These are phyloP conservation scores for Macadamia tetraphylla DNA, from an alignment of 164 flowering plant genomes.

Conservation along the genomic window DNA sequence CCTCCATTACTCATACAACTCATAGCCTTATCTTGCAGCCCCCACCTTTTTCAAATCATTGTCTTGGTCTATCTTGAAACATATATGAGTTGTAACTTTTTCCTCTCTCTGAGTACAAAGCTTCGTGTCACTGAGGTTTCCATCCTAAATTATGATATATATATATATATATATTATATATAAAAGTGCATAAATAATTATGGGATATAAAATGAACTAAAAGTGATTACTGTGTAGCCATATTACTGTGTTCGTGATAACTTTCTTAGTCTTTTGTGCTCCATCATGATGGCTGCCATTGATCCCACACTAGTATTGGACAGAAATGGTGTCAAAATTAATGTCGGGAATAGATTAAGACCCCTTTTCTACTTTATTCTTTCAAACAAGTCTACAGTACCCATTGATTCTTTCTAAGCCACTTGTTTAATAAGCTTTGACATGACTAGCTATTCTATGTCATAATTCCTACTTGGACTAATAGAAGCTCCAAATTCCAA, in stretches of 20 bases:
- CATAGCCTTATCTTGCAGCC: neutral
- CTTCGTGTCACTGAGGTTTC: constrained; percentile 9
- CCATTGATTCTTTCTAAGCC: neutral
- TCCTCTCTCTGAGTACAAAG: too few relatives aligned
- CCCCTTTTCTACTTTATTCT: constrained; percentile 8
- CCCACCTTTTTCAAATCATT: constrained; percentile 10
- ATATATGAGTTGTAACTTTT: neutral
- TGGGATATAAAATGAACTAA: neutral
- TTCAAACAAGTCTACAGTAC: neutral
- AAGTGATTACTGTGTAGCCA: constrained; percentile 8
- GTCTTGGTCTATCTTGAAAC: neutral
- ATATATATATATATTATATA: neutral
- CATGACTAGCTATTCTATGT: neutral
- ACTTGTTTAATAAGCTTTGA: neutral
- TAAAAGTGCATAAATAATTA: neutral
- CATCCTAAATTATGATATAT: neutral
- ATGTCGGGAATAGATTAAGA: constrained; percentile 1
- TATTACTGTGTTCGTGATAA: constrained; percentile 8
- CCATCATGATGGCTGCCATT: constrained; percentile 8
- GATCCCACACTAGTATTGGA: neutral
- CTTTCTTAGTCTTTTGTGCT: neutral
- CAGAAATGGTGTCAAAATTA: constrained; percentile 2
- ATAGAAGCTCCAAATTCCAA: neutral
- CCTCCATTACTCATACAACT: too few relatives aligned
- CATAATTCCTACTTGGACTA: neutral